phyloP scores from a whole-genome alignment of 148 eudicot species.

The Camellia lanceoleosa region DNA sequence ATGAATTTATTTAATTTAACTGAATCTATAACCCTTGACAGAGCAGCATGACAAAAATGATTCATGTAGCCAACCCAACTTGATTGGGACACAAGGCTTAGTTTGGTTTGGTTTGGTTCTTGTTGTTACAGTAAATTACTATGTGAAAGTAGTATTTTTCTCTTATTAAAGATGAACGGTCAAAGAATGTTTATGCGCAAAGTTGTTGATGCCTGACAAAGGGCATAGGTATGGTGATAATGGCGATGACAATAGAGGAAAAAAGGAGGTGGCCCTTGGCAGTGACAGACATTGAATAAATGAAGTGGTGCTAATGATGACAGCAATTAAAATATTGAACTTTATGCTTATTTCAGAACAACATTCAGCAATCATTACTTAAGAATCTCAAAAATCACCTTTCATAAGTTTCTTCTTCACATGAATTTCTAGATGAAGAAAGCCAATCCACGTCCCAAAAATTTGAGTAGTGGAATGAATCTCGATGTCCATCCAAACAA shows the following conservation, averaged over 20 bases:
- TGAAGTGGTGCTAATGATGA: conserved; percentile 7
- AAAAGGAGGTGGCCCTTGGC: neutral
- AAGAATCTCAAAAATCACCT: conserved; percentile 37
- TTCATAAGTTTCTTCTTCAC: conserved; percentile 79
- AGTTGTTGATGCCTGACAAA: neutral
- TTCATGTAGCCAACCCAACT: no score
- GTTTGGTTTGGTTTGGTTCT: no score
- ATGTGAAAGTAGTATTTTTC: neutral
- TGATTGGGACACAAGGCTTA: no score
- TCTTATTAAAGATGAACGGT: no score
- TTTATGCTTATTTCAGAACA: neutral
- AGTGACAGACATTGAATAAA: conserved; percentile 4
- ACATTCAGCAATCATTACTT: neutral
- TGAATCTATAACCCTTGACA: no score
- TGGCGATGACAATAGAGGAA: neutral
- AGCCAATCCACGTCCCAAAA: conserved; percentile 83
- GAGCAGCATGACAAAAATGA: neutral
- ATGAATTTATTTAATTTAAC: no score
- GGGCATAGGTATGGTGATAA: neutral
- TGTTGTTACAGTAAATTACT: neutral
- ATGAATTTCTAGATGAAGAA: conserved; percentile 74
- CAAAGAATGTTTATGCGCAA: neutral
- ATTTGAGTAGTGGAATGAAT: conserved; percentile 67
- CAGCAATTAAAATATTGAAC: conserved; percentile 1
- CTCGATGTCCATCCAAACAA: conserved; percentile 46